These are phyloP conservation scores for Dactylis glomerata DNA, from an alignment of 176 grass and related monocot species.

Conservation along the genomic window DNA sequence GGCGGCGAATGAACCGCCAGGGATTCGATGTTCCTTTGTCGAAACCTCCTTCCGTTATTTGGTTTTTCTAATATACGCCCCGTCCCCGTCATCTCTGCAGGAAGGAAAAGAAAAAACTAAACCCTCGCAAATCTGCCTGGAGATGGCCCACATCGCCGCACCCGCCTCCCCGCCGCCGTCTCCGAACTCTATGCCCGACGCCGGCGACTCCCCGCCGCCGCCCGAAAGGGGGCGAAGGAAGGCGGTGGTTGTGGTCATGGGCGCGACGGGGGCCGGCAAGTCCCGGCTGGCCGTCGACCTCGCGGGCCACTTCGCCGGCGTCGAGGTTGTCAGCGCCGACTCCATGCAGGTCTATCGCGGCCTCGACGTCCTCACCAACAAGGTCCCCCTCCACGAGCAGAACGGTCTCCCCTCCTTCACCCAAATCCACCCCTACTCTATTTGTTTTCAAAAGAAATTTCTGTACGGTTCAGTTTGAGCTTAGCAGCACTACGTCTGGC, in stretches of 20 bases:
- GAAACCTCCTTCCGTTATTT: not conserved
- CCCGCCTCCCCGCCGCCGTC: not conserved
- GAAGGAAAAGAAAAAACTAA: not conserved
- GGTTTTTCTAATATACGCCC: not conserved
- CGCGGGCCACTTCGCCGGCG: conserved; percentile 53
- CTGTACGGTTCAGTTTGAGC: not conserved
- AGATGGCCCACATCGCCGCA: conserved; percentile 29
- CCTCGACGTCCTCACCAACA: conserved; percentile 90
- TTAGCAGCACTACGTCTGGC: not conserved
- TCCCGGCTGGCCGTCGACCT: conserved; percentile 88
- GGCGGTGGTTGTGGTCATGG: conserved; percentile 86
- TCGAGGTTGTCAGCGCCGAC: conserved; percentile 84
- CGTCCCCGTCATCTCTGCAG: not conserved
- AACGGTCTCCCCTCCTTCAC: conserved; percentile 48
- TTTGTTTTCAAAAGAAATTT: not conserved
- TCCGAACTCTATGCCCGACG: conserved; percentile 11
- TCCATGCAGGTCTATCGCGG: conserved; percentile 93
- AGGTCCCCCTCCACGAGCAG: conserved; percentile 63
- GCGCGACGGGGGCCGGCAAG: conserved; percentile 87
- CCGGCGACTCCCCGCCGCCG: not conserved
- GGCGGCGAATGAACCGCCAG: not conserved
- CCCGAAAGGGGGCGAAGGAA: conserved; percentile 22
- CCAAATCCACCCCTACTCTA: not conserved
- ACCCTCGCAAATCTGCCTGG: not conserved
- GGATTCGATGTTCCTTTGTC: not conserved